These are phyloP conservation scores for Rosa lucieae DNA, from an alignment of 306 rosid genomes.

Conservation along the genomic window DNA sequence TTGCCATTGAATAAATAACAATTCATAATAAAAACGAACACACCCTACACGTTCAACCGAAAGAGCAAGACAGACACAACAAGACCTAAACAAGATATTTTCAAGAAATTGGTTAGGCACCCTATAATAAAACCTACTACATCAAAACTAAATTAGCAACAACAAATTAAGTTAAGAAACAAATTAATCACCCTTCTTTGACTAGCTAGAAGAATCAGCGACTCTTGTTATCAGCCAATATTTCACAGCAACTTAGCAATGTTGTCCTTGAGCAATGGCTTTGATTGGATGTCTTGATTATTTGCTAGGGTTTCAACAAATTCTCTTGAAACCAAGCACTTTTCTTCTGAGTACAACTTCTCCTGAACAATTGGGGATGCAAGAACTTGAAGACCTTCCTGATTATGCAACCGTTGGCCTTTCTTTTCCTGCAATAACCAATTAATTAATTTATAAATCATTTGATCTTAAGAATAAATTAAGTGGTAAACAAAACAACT, in stretches of 20 bases:
- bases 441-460: not conserved
- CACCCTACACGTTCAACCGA: not conserved
- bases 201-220: not conserved
- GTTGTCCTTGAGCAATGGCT: constrained; percentile 38
- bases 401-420: constrained; percentile 6
- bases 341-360: constrained; percentile 65
- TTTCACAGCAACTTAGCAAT: constrained; percentile 29
- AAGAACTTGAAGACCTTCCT: constrained; percentile 35
- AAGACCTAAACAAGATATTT: constrained; percentile 11
- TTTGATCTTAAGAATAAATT: not conserved
- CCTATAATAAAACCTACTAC: not conserved
- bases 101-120: constrained; percentile 20
- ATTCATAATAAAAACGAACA: not conserved
- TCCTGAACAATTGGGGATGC: constrained; percentile 58
- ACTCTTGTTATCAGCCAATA: constrained; percentile 24
- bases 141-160: not conserved
- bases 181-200: not conserved
- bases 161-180: not conserved
- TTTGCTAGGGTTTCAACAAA: constrained; percentile 39
- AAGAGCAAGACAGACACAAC: not conserved
- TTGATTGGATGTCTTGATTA: constrained; percentile 25
- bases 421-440: constrained; percentile 17
- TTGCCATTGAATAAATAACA: not conserved
- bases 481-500: not conserved
- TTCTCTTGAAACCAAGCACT: constrained; percentile 57